Conservation (phyloP, 2,329 filamentous ascomycete genomes). For the Sporothrix pallida region DNA sequence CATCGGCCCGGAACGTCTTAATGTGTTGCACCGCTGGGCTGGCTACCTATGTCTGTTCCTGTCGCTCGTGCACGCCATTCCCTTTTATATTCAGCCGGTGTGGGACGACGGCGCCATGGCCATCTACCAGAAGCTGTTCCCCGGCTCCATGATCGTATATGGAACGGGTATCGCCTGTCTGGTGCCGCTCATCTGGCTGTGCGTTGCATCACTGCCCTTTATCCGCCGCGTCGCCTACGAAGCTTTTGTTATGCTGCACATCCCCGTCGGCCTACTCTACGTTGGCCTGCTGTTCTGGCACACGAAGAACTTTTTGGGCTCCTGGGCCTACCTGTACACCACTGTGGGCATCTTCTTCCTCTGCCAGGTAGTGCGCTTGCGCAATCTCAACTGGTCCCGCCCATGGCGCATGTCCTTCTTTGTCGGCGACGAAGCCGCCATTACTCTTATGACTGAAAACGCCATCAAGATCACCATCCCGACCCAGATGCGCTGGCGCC, state of each 20-base stretch:
- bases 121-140: conserved; percentile 74
- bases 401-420: conserved; percentile 81
- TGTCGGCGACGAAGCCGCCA: conserved; percentile 88
- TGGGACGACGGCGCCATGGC: conserved; percentile 78
- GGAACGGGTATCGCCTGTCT: conserved; percentile 84
- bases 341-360: conserved; percentile 78
- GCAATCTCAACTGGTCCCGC: conserved; percentile 88
- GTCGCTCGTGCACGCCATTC: conserved; percentile 81
- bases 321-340: conserved; percentile 86
- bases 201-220: conserved; percentile 80
- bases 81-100: conserved; percentile 87
- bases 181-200: conserved; percentile 81
- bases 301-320: conserved; percentile 87
- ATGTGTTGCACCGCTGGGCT: conserved; percentile 91
- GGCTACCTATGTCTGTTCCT: conserved; percentile 85
- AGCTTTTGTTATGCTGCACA: conserved; percentile 79
- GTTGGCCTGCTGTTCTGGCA: conserved; percentile 93
- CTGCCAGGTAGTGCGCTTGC: conserved; percentile 75
- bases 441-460: conserved; percentile 88
- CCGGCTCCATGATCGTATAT: conserved; percentile 71
- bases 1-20: conserved; percentile 88
- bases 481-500: conserved; percentile 89
- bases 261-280: conserved; percentile 80
- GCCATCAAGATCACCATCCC: conserved; percentile 96
- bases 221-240: conserved; percentile 82